These are phyloP conservation scores for Hortiboletus flavorubellus DNA, from an alignment of 768 basidiomycete species.

Conservation along the genomic window DNA sequence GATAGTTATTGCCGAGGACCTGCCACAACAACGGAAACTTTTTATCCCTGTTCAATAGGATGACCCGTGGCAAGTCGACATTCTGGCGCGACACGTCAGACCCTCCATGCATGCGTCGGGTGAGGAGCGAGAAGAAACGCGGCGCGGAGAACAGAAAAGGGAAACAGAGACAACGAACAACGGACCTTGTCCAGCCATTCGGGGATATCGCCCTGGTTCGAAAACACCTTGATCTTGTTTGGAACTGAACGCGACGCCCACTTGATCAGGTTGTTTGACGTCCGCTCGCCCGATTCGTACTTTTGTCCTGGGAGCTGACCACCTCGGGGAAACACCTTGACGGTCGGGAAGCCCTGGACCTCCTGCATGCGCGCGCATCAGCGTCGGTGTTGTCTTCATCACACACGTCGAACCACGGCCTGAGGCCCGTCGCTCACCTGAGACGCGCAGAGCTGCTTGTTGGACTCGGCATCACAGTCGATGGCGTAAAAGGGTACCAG, in stretches of 20 bases:
- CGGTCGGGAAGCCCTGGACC: slow-evolving; percentile 89
- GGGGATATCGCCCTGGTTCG: slow-evolving; percentile 51
- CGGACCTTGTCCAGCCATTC: slow-evolving; percentile 70
- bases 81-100: slow-evolving; percentile 27
- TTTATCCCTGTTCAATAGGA: slow-evolving; percentile 73
- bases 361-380: slow-evolving; percentile 37
- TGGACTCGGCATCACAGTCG: slow-evolving; percentile 84
- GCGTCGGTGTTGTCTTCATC: neutral
- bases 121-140: neutral
- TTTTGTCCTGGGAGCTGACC: slow-evolving; percentile 54
- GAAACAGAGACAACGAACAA: neutral
- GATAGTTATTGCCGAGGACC: slow-evolving; percentile 70
- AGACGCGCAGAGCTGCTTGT: slow-evolving; percentile 79
- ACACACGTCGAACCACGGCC: neutral
- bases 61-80: slow-evolving; percentile 47
- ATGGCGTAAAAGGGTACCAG: slow-evolving; percentile 87
- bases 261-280: slow-evolving; percentile 67
- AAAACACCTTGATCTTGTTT: slow-evolving; percentile 60
- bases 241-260: slow-evolving; percentile 76
- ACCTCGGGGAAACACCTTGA: slow-evolving; percentile 89
- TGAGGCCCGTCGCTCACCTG: slow-evolving; percentile 42
- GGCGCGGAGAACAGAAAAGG: neutral
- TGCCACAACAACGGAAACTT: slow-evolving; percentile 79
- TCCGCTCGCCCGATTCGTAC: slow-evolving; percentile 69
- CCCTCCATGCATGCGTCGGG: neutral